Percentiles rank a stretch among this genome's conserved stretches.
These are phyloP conservation scores for Chaetomium fimeti DNA, from an alignment of 495 filamentous ascomycete species.

Conservation along the genomic window DNA sequence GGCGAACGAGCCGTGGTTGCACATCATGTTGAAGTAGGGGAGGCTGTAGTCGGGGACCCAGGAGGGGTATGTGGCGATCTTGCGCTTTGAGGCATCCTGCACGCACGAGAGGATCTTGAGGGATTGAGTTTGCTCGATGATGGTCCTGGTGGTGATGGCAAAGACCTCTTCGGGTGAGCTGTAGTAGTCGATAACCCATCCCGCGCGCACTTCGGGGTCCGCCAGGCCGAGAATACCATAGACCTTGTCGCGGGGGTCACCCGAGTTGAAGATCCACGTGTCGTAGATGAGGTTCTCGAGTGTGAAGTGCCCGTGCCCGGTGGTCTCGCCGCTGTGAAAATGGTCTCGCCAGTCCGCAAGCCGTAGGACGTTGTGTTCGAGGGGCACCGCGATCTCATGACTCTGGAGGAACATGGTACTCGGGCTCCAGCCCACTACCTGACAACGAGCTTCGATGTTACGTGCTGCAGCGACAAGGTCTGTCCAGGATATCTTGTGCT, in stretches of 20 bases:
- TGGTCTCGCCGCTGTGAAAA: not conserved
- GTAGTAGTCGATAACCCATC: slow-evolving; percentile 17
- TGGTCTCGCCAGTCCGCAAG: slow-evolving; percentile 19
- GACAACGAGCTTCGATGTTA: slow-evolving; percentile 23
- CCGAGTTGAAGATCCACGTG: slow-evolving; percentile 15
- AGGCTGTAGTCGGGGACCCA: slow-evolving; percentile 23
- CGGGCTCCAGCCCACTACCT: slow-evolving; percentile 15
- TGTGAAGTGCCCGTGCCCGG: not conserved
- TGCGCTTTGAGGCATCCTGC: slow-evolving; percentile 14
- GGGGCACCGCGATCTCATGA: slow-evolving; percentile 20
- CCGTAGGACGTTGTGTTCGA: slow-evolving; percentile 17
- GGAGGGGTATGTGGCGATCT: slow-evolving; percentile 11
- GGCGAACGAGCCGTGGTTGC: slow-evolving; percentile 9
- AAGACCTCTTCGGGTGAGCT: slow-evolving; percentile 10
- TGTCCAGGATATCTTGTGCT: slow-evolving; percentile 3
- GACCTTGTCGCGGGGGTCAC: slow-evolving; percentile 22
- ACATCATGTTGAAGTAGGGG: slow-evolving; percentile 21
- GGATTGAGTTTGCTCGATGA: slow-evolving; percentile 16
- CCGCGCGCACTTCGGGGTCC: not conserved
- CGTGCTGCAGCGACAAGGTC: slow-evolving; percentile 14
- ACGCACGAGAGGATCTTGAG: slow-evolving; percentile 18
- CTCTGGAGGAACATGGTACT: slow-evolving; percentile 18
- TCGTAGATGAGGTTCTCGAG: slow-evolving; percentile 18
- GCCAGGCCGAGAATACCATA: slow-evolving; percentile 19
- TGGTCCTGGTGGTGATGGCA: slow-evolving; percentile 9